These are phyloP conservation scores for Corallochytrium limacisporum DNA, from an alignment of 78 protist genomes.

Conservation along the genomic window DNA sequence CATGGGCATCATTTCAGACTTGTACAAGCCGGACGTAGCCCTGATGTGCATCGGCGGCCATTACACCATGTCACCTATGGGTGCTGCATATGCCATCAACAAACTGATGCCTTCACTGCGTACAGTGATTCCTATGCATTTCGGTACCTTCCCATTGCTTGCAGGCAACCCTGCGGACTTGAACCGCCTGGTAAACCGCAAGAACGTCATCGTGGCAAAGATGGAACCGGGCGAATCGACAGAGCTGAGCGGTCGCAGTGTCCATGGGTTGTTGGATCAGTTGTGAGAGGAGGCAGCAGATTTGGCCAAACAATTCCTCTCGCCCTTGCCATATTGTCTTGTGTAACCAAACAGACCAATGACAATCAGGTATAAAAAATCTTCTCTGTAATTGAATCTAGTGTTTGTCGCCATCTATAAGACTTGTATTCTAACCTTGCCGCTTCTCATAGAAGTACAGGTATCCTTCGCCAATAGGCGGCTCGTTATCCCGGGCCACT, in stretches of 20 bases:
- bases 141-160: slow-evolving; percentile 11
- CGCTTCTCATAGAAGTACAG: slow-evolving; percentile 75
- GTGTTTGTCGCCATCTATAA: too few species aligned
- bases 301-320: too few species aligned
- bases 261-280: too few species aligned
- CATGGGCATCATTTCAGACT: slow-evolving; percentile 4
- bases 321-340: too few species aligned
- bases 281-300: too few species aligned
- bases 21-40: slow-evolving; percentile 6
- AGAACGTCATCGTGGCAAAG: neutral
- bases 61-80: slow-evolving; percentile 12
- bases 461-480: slow-evolving; percentile 76
- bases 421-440: too few species aligned
- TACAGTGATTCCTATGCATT: slow-evolving; percentile 20
- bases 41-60: slow-evolving; percentile 18
- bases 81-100: slow-evolving; percentile 8
- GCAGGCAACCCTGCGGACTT: slow-evolving; percentile 14
- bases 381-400: too few species aligned
- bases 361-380: too few species aligned
- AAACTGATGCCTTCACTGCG: neutral
- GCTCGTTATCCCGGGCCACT: slow-evolving; percentile 66
- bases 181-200: neutral
- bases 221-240: neutral
- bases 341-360: too few species aligned
- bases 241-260: neutral